Evolutionary conservation across 164 flowering plant species (phyloP).

Genomic region (Macadamia integrifolia): DNA sequence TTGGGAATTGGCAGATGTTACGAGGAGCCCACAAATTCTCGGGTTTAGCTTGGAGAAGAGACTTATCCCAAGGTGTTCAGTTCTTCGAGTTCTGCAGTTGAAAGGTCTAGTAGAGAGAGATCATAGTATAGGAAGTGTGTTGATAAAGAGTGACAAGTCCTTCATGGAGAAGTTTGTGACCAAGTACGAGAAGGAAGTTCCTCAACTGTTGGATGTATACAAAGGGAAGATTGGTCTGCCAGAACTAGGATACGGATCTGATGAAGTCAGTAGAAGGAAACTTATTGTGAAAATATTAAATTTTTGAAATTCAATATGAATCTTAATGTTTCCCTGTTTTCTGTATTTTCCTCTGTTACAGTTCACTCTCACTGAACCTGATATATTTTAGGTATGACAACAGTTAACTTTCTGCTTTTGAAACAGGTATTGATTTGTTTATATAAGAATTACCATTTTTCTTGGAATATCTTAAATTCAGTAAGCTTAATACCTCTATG

Average conservation of each 20-base stretch:
- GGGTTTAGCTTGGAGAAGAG: slow-evolving; percentile 3
- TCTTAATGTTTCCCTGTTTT: no score
- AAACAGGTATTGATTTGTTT: no score
- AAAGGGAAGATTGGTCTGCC: background rate
- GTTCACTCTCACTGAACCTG: no score
- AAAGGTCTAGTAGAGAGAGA: background rate
- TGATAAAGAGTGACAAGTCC: background rate
- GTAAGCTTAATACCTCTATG: no score
- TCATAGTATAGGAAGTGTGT: background rate
- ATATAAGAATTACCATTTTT: no score
- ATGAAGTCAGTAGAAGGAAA: background rate
- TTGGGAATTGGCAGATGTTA: background rate
- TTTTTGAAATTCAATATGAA: no score
- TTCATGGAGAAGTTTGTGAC: background rate
- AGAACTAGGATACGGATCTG: background rate
- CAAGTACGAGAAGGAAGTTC: background rate
- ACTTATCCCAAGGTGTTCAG: background rate
- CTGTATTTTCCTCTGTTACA: no score
- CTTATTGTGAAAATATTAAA: background rate
- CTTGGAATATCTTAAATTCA: no score
- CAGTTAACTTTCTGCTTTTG: no score
- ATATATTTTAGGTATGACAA: no score
- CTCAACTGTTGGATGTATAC: background rate
- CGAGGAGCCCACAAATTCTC: background rate
- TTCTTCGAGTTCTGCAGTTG: background rate